Base-by-base conservation (phyloP, 805 yeast genomes). In the Candida tammaniensis region DNA sequence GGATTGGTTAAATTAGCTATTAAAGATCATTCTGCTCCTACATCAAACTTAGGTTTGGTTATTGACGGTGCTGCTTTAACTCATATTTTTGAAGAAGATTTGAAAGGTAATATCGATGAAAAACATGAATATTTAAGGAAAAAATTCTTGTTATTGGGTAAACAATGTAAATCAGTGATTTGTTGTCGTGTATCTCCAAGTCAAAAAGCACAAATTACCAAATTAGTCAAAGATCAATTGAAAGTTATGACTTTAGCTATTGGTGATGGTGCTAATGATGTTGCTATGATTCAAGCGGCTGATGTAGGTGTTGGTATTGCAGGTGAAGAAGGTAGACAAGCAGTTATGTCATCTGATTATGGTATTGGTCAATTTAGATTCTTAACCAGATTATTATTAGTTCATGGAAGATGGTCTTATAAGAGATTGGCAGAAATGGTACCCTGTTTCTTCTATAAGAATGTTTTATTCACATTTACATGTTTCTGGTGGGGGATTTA, bases 261-360 rank as follows among this genome's bases (percentile, higher is more conserved):
- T 53, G 94, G 94, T 20, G 94, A 84, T 54, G 94, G 94, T 43
- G 86, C 93, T 17, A 84, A 84, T 51, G 94, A 84, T 55, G 93
- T 84, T 31, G 85, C 93, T 7, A 84, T 84, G 94, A 85, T 84
- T 43, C 91, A 83, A 51, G 83, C 86, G 21, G 91, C 94, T 4
- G 82, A 85, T 54, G 78, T 85, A 21, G 94, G 94, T 38, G 81
- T 85, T 24, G 94, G 94, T 44, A 83, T 84, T 50, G 91, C 88
- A 5, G 94, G 94, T 44, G 86, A 82, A 48, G 94, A 84, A 61
- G 94, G 94, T 40, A 63, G 93, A 33, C 89, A 83, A 51, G 94
- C 94, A 1, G 93, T 80, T 7, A 84, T 84, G 94, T 77, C 87
- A 1, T 78, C 89, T 0, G 94, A 84, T 62, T 84, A 82, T 55